Evolutionary conservation across 2,329 filamentous ascomycete species (phyloP), one percentile per base, ranked within the genome.

Genomic region (Diaporthe nobilis): DNA sequence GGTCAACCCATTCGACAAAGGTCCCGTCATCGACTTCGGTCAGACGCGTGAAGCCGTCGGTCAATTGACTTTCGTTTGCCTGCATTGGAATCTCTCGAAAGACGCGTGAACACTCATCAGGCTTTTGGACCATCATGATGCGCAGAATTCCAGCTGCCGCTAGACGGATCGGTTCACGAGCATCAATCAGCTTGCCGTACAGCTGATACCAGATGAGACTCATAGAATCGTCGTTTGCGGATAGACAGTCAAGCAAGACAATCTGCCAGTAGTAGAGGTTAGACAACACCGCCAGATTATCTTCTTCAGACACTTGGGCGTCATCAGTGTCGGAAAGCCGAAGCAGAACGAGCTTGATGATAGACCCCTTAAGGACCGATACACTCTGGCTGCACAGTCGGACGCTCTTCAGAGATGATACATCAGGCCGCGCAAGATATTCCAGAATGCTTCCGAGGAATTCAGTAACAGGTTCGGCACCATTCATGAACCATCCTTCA

Each of bases 211-310:
- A 98, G 57, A 98, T 91, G 47, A 98, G 88, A 78, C 93, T 94
- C 80, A 98, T 90, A 81, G 94, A 94, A 13, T 95, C 92, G n/a
- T 94, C 91, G 60, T 98, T 95, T 9, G 90, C 88, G 4, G 94
- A 93, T 22, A 97, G 91, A 5, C 93, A 92, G 2, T 92, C 93
- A 22, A 99, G 87, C 22, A 99, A 92, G 25, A 98, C 94, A 28
- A 95, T 95, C 82, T 98, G 97, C 97, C 97, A 99, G 83, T 98
- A 98, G 0, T 95, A 92, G 80, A 99, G 91, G 81, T 95, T 96
- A 76, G 94, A 90, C 83, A 99, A 90, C 75, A 97, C 95, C 0
- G 89, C 86, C 37, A 93, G 89, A 0, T 92, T 91, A 65, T 95
- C 92, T 9, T 85, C 82, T 75, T 93, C 90, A 3, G 89, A 85